Conservation (phyloP, 2,329 filamentous ascomycete genomes). For the Leptodontidium sp. region DNA sequence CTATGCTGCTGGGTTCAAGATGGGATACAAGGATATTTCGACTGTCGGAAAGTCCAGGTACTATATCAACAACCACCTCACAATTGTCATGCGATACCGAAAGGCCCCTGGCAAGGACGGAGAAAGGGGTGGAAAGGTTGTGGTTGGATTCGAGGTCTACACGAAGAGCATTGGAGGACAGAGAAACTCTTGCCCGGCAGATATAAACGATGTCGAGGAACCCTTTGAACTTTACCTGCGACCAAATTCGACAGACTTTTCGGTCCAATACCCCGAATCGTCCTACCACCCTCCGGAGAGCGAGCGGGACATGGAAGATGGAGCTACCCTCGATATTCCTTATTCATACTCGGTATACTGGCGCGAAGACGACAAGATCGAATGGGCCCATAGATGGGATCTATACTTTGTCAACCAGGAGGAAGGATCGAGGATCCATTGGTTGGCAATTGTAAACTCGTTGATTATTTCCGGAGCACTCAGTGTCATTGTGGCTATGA, state of each 20-base stretch:
- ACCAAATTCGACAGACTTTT: constrained; percentile 65
- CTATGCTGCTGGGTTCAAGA: constrained; percentile 89
- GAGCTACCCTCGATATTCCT: constrained; percentile 74
- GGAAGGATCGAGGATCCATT: constrained; percentile 82
- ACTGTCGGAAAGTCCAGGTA: constrained; percentile 68
- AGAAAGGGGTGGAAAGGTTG: constrained; percentile 75
- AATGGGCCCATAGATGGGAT: constrained; percentile 88
- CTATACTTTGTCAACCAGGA: constrained; percentile 90
- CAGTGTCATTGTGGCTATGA: constrained; percentile 81
- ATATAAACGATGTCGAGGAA: constrained; percentile 68
- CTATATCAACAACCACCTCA: constrained; percentile 89
- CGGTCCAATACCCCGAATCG: constrained; percentile 62
- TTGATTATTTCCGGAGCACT: constrained; percentile 82
- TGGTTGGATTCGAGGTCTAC: constrained; percentile 91
- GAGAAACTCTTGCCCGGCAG: constrained; percentile 69
- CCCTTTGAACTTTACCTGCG: constrained; percentile 75
- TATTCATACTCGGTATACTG: constrained; percentile 94
- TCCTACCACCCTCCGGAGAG: constrained; percentile 64
- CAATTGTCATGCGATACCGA: constrained; percentile 82
- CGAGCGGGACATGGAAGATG: constrained; percentile 66
- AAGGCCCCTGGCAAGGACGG: constrained; percentile 74
- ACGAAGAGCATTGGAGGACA: constrained; percentile 77
- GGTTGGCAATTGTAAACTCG: constrained; percentile 89
- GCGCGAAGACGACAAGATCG: constrained; percentile 79
- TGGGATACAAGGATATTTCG: constrained; percentile 77